Evolutionary conservation across 192 early-diverging fungal species (phyloP).

Genomic region (Paraglomus occultum): DNA sequence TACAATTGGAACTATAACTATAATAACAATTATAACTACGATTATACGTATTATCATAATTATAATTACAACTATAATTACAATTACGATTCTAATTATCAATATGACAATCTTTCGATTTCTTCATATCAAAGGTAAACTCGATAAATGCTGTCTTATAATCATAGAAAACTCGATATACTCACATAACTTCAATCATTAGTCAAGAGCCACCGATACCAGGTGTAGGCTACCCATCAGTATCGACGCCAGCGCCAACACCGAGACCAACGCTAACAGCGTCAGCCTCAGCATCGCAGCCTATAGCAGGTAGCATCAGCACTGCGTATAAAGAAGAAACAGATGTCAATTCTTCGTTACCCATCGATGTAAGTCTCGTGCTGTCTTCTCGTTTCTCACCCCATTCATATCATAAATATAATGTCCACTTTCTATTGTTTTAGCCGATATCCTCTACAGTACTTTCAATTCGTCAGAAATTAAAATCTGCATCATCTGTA

Average conservation of each 20-base stretch:
- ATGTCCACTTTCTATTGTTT: neutral
- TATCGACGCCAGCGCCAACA: neutral
- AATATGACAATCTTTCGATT: no score
- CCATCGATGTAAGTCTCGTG: neutral
- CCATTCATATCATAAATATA: neutral
- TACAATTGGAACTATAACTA: no score
- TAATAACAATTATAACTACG: no score
- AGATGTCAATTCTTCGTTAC: neutral
- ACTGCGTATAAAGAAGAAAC: neutral
- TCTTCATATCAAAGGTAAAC: no score
- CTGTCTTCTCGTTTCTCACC: neutral
- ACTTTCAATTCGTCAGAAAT: conserved; percentile 10
- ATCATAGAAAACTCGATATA: neutral
- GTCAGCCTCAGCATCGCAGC: neutral
- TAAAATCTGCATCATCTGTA: conserved; percentile 16
- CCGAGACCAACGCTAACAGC: neutral
- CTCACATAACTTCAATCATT: neutral
- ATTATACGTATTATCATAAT: no score
- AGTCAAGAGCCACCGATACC: conserved; percentile 28
- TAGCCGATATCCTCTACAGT: conserved; percentile 17
- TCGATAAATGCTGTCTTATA: neutral
- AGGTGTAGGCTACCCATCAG: conserved; percentile 16
- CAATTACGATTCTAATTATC: no score
- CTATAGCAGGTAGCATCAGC: neutral
- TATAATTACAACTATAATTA: no score